Base-by-base conservation (phyloP, 208 protist species). In the Trypanosoma cruzi region DNA sequence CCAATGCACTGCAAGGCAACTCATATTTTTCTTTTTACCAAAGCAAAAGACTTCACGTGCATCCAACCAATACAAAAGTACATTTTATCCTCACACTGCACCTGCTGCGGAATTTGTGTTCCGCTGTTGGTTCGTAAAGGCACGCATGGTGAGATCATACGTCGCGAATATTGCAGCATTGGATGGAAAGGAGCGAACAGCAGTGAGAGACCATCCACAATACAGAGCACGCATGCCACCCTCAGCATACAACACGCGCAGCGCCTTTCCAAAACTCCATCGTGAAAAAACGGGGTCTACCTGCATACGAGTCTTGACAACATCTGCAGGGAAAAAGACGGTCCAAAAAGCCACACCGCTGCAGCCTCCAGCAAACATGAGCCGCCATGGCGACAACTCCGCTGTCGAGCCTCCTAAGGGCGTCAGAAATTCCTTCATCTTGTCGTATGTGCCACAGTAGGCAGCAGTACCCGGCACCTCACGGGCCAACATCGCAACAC, bases 301-400 rank as follows among this genome's bases (percentile, higher is more conserved):
- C 74, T 97, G 92, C 28, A 96, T 82, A 8, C 91, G 78, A 2
- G 93, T 96, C 70, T 96, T 96, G 48, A 92, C 79, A 4, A 96
- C 85, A 62, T 97, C 93, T 11, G 88, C 88, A 0, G 93, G 90
- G 60, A 92, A 97, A 44, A 94, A 88, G 7, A 81, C 64, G 2
- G 88, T 88, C 93, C 93, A 96, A 64, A 89, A 95, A 1, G 84
- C 80, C 22, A 91, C 84, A 2, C 91, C 93, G 24, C 80, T 86
- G 55, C 66, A 81, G 6, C 87, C 90, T 4, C 93, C 93, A 10
- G 90, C 84, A 44, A 95, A 66, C 83, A 92, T 90, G 31, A 80
- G 63, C 65, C 86, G 73, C 49, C 62, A 80, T 22, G 85, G 14
- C 6, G 89, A 70, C 7, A 94, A 68, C 31, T 70, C 73, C 34